Base-by-base conservation (phyloP, 495 filamentous ascomycete species). In the Daldinia grandis region DNA sequence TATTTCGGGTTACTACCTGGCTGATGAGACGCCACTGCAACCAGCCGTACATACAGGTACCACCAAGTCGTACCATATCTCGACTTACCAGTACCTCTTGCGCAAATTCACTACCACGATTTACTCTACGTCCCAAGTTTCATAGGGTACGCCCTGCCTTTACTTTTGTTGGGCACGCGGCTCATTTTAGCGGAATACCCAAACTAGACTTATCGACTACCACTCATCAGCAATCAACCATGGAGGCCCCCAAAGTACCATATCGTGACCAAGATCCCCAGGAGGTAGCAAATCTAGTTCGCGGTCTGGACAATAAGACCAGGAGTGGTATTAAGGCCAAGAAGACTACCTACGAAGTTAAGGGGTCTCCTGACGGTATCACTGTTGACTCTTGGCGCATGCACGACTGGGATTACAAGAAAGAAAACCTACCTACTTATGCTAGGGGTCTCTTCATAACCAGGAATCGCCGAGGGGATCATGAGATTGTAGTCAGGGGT, bases 391-490 rank as follows among this genome's bases (percentile, higher is more conserved):
- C 95, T 5, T 99, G 95, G 95, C 89, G 90, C 28, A 92, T 98
- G 76, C 87, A 90, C 73, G 95, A 99, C 65, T 95, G 90, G 91
- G 95, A 98, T 72, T 98, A 97, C 85, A 98, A 97, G 79, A 91
- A 90, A 59, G 71, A 76, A 9, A 84, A 92, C 60, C 87, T 99
- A 5, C 95, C 95, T 4, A 96, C 90, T 6, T 96, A 97, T 76
- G 93, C 95, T 17, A 89, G 95, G 19, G 96, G 96, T 21, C 86
- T 99, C 1, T 99, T 99, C 79, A 99, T 94, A 19, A 89, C 88
- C 47, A 84, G 78, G 66, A 87, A 84, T 49, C 80, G 83, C 54
- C 81, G 88, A 21, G 88, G 89, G 5, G 81, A 83, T 2, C 83
- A 87, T 15, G 93, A 97, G 78, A 98, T 99, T 61, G 90, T 85